These are phyloP conservation scores for Boehmeria nivea DNA, from an alignment of 306 rosid genomes.

Conservation along the genomic window DNA sequence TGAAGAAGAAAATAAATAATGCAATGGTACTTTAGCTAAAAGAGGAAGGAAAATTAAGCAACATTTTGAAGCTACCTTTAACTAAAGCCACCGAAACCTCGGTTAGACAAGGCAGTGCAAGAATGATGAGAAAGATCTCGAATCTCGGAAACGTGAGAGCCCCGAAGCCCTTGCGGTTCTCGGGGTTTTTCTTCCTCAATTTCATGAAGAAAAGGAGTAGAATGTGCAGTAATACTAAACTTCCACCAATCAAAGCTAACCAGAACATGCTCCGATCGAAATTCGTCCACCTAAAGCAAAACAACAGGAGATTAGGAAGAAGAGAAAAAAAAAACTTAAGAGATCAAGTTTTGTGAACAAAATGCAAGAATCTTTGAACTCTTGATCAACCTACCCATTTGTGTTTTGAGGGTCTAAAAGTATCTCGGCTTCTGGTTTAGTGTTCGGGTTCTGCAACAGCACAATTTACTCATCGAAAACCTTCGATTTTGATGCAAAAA, in stretches of 20 bases:
- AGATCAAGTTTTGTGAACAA: not conserved
- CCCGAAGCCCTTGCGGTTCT: conserved; percentile 49
- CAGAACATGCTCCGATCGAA: conserved; percentile 77
- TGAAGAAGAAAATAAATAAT: not conserved
- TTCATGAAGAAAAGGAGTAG: conserved; percentile 57
- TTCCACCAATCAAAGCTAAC: conserved; percentile 63
- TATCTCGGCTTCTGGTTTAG: conserved; percentile 68
- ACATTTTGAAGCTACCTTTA: conserved; percentile 44
- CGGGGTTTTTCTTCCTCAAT: conserved; percentile 52
- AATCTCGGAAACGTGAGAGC: conserved; percentile 80
- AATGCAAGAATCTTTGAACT: too few relatives aligned
- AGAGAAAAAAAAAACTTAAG: not conserved
- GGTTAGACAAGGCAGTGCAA: conserved; percentile 67
- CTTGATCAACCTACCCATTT: conserved; percentile 32
- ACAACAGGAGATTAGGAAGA: too few relatives aligned
- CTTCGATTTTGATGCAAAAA: not conserved
- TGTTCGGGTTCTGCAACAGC: conserved; percentile 47
- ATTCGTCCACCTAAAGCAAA: conserved; percentile 70
- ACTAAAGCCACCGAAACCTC: conserved; percentile 61
- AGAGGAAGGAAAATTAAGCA: conserved; percentile 1
- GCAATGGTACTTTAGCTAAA: not conserved
- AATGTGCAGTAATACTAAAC: conserved; percentile 57
- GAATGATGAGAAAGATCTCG: conserved; percentile 70
- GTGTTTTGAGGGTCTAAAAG: conserved; percentile 41
- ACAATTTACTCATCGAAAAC: not conserved